A percentile compares a stretch with the other conserved stretches of the same genome.
Conservation (phyloP, 1,284 basidiomycete genomes). For the Cutaneotrichosporon sp. region DNA sequence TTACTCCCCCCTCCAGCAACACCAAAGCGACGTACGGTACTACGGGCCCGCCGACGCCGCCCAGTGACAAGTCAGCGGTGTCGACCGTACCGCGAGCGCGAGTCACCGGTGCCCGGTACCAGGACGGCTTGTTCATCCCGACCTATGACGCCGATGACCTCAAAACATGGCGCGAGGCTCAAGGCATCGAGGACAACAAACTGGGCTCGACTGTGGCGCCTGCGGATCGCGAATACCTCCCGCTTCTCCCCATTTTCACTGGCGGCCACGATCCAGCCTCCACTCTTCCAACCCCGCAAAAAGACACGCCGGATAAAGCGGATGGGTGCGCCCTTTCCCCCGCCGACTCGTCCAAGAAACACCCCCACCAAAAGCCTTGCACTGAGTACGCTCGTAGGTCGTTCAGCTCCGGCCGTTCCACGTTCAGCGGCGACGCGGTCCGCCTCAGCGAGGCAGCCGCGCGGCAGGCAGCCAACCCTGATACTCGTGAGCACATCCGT, state of each 20-base stretch:
- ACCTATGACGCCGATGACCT: slow-evolving; percentile 35
- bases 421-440: neutral
- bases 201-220: neutral
- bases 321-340: too few relatives aligned
- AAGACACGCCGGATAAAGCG: neutral
- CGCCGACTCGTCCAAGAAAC: neutral
- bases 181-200: slow-evolving; percentile 17
- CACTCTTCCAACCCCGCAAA: neutral
- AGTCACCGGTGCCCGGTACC: slow-evolving; percentile 22
- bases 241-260: slow-evolving; percentile 20
- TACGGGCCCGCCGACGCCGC: neutral
- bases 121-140: slow-evolving; percentile 32
- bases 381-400: neutral
- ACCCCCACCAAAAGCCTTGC: neutral
- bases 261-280: slow-evolving; percentile 18
- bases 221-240: slow-evolving; percentile 1
- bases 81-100: slow-evolving; percentile 13
- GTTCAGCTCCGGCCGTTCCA: neutral
- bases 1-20: neutral
- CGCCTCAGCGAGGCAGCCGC: neutral
- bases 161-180: slow-evolving; percentile 27
- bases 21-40: neutral
- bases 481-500: neutral
- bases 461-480: neutral
- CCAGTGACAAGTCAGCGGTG: neutral